Evolutionary conservation across 768 basidiomycete species (phyloP), one percentile per base, ranked within the genome.

Genomic region (Lyophyllum semitale): DNA sequence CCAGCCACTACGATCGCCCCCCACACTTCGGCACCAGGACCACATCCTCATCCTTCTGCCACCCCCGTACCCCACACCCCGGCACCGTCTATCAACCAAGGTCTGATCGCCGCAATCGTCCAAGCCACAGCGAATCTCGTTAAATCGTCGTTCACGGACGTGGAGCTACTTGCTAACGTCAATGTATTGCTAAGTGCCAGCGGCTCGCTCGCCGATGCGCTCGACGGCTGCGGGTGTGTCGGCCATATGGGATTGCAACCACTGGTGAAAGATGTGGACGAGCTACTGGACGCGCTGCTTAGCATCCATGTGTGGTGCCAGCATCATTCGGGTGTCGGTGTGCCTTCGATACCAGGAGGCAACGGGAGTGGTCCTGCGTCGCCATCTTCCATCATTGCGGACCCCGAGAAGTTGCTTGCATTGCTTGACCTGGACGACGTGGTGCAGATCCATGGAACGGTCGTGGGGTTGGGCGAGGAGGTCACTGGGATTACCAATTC

Each of bases 101-200:
- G 48, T 22, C 23, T 55, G 8, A 35, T 66, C 32, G 13, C 51
- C 20, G 33, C 55, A 17, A 17, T 65, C 38, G 23, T 63, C 20
- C 50, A 60, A 18, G 51, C 55, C 17, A 57, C 58, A 13, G n/a
- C n/a, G n/a, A 40, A 27, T 49, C 57, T 65, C 29, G 27, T 66
- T n/a, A n/a, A n/a, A n/a, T n/a, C n/a, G n/a, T n/a, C n/a, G n/a
- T n/a, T n/a, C n/a, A n/a, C n/a, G n/a, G n/a, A n/a, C n/a, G n/a
- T n/a, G n/a, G n/a, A n/a, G n/a, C n/a, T n/a, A n/a, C n/a, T n/a
- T n/a, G n/a, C n/a, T n/a, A n/a, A n/a, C n/a, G n/a, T n/a, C n/a
- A n/a, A n/a, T n/a, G n/a, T n/a, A n/a, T n/a, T n/a, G n/a, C n/a
- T n/a, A n/a, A n/a, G n/a, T n/a, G n/a, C n/a, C n/a, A n/a, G n/a